phyloP scores from a whole-genome alignment of 371 early-diverging fungal genomes.

The Actinomortierella wolfii region DNA sequence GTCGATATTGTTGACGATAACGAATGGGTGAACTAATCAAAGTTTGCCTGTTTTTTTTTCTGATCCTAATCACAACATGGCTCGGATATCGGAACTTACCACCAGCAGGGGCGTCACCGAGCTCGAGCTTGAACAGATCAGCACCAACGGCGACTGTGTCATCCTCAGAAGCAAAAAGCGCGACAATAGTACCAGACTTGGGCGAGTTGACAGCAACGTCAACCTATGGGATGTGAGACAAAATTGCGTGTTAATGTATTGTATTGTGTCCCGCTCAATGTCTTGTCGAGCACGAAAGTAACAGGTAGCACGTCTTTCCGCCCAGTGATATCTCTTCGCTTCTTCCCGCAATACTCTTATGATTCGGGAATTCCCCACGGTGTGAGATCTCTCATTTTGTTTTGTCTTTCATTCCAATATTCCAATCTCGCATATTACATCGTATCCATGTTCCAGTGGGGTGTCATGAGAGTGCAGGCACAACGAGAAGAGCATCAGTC shows the following conservation, averaged over 20 bases:
- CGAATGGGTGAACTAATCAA: conserved; percentile 1
- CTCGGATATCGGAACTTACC: conserved; percentile 44
- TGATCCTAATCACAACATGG: background rate
- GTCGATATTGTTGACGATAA: no score
- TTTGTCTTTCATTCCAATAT: no score
- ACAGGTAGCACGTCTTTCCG: no score
- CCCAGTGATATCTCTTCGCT: no score
- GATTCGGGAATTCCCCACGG: no score
- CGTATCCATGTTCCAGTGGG: no score
- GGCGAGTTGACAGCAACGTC: conserved; percentile 96
- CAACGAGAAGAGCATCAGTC: no score
- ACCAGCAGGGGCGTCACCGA: conserved; percentile 73
- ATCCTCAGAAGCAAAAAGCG: conserved; percentile 87
- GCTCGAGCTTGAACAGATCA: conserved; percentile 91
- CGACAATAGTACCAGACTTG: conserved; percentile 85
- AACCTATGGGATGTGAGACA: conserved; percentile 51
- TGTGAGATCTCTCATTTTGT: no score
- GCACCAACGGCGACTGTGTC: conserved; percentile 93
- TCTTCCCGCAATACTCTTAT: no score
- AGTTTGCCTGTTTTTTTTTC: background rate
- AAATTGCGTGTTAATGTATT: background rate
- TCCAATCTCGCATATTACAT: no score
- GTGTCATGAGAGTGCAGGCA: no score
- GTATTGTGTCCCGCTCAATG: background rate
- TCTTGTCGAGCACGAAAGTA: no score